phyloP scores from a whole-genome alignment of 805 yeast genomes.

The Limtongozyma cylindracea region DNA sequence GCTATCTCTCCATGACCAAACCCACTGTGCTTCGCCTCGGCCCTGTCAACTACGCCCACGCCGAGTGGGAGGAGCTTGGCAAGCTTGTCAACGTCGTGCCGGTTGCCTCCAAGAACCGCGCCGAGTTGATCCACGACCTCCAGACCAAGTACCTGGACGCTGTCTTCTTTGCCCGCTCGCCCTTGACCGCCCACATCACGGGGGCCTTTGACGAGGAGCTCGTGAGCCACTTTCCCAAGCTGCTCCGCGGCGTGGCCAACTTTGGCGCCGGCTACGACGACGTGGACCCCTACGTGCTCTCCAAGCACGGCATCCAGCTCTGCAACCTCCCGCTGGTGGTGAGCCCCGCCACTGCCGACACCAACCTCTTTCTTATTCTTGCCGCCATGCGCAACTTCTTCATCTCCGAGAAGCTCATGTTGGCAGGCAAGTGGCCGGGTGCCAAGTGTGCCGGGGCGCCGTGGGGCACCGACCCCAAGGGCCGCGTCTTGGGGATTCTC shows the following conservation, averaged over 20 bases:
- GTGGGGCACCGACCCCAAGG: slow-evolving; percentile 52
- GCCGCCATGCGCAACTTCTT: slow-evolving; percentile 49
- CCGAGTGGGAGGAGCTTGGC: too few relatives aligned
- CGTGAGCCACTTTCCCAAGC: slow-evolving; percentile 22
- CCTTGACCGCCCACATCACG: slow-evolving; percentile 20
- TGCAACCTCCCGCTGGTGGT: slow-evolving; percentile 44
- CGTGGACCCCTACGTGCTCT: slow-evolving; percentile 27
- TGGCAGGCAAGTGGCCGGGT: slow-evolving; percentile 34
- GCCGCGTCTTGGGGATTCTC: slow-evolving; percentile 51
- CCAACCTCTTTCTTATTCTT: slow-evolving; percentile 35
- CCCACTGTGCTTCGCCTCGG: too few relatives aligned
- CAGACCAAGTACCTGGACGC: slow-evolving; percentile 16
- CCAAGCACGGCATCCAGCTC: slow-evolving; percentile 28
- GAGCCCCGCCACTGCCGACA: slow-evolving; percentile 47
- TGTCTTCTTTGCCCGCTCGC: slow-evolving; percentile 23
- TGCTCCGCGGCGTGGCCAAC: slow-evolving; percentile 28
- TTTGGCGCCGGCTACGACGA: slow-evolving; percentile 65
- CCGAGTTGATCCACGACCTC: slow-evolving; percentile 16
- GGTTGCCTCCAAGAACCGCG: slow-evolving; percentile 10
- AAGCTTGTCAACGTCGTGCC: too few relatives aligned
- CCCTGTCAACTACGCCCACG: too few relatives aligned
- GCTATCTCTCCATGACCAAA: too few relatives aligned
- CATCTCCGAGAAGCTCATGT: slow-evolving; percentile 23
- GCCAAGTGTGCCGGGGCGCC: slow-evolving; percentile 21
- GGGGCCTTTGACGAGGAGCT: slow-evolving; percentile 46